Percentiles rank a stretch among this genome's conserved stretches.
phyloP scores from a whole-genome alignment of 768 basidiomycete species.

The Wakefieldia striispora region DNA sequence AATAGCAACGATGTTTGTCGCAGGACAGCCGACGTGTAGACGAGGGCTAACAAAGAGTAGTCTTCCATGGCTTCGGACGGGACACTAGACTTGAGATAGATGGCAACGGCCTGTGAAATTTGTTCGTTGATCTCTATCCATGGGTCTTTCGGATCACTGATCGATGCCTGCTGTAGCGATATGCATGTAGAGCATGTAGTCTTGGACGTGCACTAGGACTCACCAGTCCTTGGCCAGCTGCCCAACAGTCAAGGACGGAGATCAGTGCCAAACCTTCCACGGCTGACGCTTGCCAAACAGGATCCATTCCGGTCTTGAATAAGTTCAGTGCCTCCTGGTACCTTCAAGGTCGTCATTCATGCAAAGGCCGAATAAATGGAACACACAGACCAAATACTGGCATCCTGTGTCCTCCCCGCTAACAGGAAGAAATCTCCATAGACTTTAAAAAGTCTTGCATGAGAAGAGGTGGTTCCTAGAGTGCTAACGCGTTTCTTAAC shows the following conservation, averaged over 20 bases:
- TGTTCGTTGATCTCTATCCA: constrained; percentile 79
- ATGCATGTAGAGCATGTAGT: constrained; percentile 2
- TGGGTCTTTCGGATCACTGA: constrained; percentile 56
- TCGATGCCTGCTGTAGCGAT: constrained; percentile 50
- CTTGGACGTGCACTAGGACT: constrained; percentile 29
- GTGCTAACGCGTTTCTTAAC: constrained; percentile 61
- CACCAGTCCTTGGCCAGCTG: constrained; percentile 68
- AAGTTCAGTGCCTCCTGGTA: constrained; percentile 81
- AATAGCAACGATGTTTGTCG: constrained; percentile 75
- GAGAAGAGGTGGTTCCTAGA: constrained; percentile 69
- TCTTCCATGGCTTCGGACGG: constrained; percentile 52
- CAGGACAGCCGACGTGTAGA: constrained; percentile 65
- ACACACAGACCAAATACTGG: constrained; percentile 66
- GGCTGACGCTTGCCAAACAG: constrained; percentile 86
- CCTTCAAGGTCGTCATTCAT: constrained; percentile 42
- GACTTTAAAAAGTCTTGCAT: constrained; percentile 84
- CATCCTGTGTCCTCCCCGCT: constrained; percentile 82
- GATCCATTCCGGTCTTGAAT: constrained; percentile 73
- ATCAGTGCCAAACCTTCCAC: constrained; percentile 84
- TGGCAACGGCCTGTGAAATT: constrained; percentile 54
- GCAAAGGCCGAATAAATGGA: constrained; percentile 4
- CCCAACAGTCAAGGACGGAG: constrained; percentile 82
- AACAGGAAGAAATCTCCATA: constrained; percentile 87
- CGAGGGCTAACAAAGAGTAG: constrained; percentile 60
- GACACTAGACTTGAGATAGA: constrained; percentile 61